Evolutionary conservation across 2,329 filamentous ascomycete species (phyloP).

Genomic region (Fusarium coicis): DNA sequence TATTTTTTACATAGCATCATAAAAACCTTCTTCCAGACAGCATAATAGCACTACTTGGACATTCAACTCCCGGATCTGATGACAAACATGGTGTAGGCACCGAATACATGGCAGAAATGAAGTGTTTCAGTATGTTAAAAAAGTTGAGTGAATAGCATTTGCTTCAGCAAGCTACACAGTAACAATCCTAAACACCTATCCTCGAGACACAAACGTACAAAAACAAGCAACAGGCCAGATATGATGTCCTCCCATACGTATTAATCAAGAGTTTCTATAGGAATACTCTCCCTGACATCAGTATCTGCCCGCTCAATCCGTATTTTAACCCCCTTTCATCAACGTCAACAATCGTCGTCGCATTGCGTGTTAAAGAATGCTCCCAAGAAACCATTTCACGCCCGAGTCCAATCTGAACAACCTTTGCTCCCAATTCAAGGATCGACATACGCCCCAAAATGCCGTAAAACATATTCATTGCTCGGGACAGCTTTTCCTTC

Average conservation of each 20-base stretch:
- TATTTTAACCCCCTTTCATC: slow-evolving; percentile 40
- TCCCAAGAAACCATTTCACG: slow-evolving; percentile 41
- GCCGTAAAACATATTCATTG: slow-evolving; percentile 43
- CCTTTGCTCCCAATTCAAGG: slow-evolving; percentile 38
- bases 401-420: slow-evolving; percentile 43
- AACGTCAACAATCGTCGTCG: slow-evolving; percentile 40
- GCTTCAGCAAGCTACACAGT: slow-evolving; percentile 39
- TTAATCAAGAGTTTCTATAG: slow-evolving; percentile 34
- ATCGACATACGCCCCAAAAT: slow-evolving; percentile 45
- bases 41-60: neutral
- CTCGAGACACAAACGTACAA: slow-evolving; percentile 38
- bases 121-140: slow-evolving; percentile 34
- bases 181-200: slow-evolving; percentile 45
- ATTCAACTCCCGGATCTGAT: neutral
- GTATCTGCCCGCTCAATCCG: slow-evolving; percentile 32
- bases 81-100: neutral
- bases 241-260: slow-evolving; percentile 28
- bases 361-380: slow-evolving; percentile 43
- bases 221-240: slow-evolving; percentile 37
- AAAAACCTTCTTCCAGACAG: neutral
- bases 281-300: slow-evolving; percentile 15
- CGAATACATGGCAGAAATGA: slow-evolving; percentile 25
- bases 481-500: slow-evolving; percentile 42
- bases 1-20: neutral
- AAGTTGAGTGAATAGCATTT: slow-evolving; percentile 20